Conservation (phyloP, 208 protist species). For the Crithidia sp. region DNA sequence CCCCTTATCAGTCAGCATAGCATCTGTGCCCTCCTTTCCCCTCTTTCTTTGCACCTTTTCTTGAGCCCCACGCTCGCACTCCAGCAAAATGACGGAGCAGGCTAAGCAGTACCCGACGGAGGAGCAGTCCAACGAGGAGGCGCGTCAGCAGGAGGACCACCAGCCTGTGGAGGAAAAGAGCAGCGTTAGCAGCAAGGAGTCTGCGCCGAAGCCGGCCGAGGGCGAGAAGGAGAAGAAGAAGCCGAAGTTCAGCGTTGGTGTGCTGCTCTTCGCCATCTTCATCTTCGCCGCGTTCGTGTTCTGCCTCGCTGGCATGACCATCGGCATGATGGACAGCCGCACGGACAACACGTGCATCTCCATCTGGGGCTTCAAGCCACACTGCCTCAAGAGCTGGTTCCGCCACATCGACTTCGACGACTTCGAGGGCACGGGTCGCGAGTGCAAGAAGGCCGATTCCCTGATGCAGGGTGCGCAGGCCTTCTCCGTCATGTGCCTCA, state of each 20-base stretch:
- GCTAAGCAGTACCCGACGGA: conserved; percentile 36
- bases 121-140: conserved; percentile 25
- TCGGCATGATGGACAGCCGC: conserved; percentile 58
- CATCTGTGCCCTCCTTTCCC: not conserved
- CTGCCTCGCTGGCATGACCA: conserved; percentile 51
- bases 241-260: conserved; percentile 33
- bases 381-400: conserved; percentile 58
- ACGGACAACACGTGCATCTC: conserved; percentile 39
- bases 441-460: conserved; percentile 57
- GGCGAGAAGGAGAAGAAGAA: conserved; percentile 24
- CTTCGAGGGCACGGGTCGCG: conserved; percentile 20
- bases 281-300: conserved; percentile 49
- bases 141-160: conserved; percentile 26
- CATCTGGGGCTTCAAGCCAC: conserved; percentile 66
- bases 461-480: conserved; percentile 60
- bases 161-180: conserved; percentile 35
- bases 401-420: conserved; percentile 44
- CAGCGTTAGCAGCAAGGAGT: conserved; percentile 13
- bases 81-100: conserved; percentile 14
- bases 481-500: conserved; percentile 72
- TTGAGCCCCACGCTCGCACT: not conserved
- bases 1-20: not conserved
- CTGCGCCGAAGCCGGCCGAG: conserved; percentile 16
- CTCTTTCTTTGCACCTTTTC: not conserved
- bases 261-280: conserved; percentile 48